These are phyloP conservation scores for Artemisia annua DNA, from an alignment of 129 eudicot genomes.

Conservation along the genomic window DNA sequence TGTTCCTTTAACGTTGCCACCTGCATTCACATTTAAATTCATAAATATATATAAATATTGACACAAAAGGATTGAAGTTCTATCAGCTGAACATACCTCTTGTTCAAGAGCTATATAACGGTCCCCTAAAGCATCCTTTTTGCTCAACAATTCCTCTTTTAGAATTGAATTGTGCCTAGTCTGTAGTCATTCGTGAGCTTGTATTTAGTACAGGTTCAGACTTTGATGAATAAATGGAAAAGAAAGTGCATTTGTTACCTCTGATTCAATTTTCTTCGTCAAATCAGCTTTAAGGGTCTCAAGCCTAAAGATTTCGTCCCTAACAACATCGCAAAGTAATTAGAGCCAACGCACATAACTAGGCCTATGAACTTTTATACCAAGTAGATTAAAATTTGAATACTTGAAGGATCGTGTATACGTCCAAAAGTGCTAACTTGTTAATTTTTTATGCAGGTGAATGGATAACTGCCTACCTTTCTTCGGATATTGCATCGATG, in stretches of 20 bases:
- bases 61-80: not conserved
- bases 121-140: conserved; percentile 61
- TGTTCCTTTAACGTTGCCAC: conserved; percentile 67
- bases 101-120: conserved; percentile 71
- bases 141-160: conserved; percentile 53
- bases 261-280: conserved; percentile 45
- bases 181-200: conserved; percentile 34
- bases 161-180: conserved; percentile 53
- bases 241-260: conserved; percentile 39
- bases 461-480: conserved; percentile 58
- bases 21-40: conserved; percentile 36
- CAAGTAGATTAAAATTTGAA: conserved; percentile 8
- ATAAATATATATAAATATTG: not conserved
- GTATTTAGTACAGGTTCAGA: not conserved
- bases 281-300: conserved; percentile 55
- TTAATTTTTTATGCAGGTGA: not conserved
- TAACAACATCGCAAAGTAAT: conserved; percentile 23
- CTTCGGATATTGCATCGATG: conserved; percentile 51
- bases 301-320: conserved; percentile 77
- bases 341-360: not conserved
- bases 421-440: too few relatives aligned
- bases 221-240: conserved; percentile 2
- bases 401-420: not conserved
- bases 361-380: too few relatives aligned
- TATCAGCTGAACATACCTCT: conserved; percentile 48